A percentile compares a stretch with the other conserved stretches of the same genome.
Evolutionary conservation across 2,329 filamentous ascomycete genomes (phyloP).

Genomic region (Paraphaeosphaeria minitans): DNA sequence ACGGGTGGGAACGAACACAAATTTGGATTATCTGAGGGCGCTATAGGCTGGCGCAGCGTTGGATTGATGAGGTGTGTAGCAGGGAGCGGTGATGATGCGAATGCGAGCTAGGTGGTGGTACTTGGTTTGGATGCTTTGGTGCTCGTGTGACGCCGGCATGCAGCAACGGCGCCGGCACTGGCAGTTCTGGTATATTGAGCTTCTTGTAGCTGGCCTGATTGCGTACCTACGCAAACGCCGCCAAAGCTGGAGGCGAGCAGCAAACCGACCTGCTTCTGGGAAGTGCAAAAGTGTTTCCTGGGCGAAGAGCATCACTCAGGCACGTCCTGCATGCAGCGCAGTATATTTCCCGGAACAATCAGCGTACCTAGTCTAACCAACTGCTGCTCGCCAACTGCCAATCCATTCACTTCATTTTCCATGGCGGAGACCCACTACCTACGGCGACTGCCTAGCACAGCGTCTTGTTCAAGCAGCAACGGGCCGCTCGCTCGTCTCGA

Average conservation of each 20-base stretch:
- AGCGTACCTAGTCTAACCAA: background rate
- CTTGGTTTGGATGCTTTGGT: background rate
- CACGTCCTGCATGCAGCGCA: background rate
- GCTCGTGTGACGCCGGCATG: conserved; percentile 5
- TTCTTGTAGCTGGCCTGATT: background rate
- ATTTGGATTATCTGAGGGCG: conserved; percentile 5
- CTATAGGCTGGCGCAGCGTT: conserved; percentile 1
- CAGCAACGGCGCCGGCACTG: background rate
- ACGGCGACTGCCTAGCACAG: background rate
- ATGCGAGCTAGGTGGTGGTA: conserved; percentile 5
- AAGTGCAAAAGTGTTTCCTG: background rate
- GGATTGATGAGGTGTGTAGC: conserved; percentile 1
- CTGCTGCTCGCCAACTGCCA: background rate
- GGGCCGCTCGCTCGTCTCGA: background rate
- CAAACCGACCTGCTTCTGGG: background rate
- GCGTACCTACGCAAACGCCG: background rate
- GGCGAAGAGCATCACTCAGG: background rate
- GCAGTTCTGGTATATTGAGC: background rate
- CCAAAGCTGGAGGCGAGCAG: conserved; percentile 6
- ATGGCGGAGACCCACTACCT: background rate
- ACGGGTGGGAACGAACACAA: conserved; percentile 3
- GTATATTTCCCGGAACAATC: background rate
- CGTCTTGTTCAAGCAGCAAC: background rate
- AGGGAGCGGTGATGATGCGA: background rate
- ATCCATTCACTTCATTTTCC: background rate